phyloP scores from a whole-genome alignment of 352 stramenopile genomes.

The Peronospora farinosa region DNA sequence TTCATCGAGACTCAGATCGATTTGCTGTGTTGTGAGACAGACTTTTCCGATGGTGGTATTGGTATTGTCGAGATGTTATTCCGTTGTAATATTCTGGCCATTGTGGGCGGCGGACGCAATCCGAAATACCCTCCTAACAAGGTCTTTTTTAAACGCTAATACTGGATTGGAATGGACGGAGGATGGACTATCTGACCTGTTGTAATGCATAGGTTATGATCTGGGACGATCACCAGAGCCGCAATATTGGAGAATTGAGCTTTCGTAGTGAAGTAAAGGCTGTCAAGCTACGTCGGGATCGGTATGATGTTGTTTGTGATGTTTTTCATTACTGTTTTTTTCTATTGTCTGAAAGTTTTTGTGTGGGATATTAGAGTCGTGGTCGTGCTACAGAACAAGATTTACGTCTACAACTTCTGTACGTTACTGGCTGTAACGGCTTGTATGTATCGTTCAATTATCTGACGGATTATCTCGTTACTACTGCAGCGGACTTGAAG shows the following conservation, averaged over 20 bases:
- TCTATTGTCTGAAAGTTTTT: neutral
- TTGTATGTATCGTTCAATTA: neutral
- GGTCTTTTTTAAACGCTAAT: conserved; percentile 36
- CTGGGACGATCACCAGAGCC: conserved; percentile 98
- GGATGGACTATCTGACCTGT: neutral
- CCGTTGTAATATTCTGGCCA: conserved; percentile 96
- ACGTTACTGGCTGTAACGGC: conserved; percentile 6
- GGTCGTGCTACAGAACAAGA: conserved; percentile 94
- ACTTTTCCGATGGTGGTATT: conserved; percentile 93
- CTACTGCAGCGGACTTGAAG: conserved; percentile 86
- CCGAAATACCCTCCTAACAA: conserved; percentile 95
- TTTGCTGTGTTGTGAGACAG: conserved; percentile 37
- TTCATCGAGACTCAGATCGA: neutral
- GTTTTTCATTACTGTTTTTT: neutral
- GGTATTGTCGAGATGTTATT: conserved; percentile 99
- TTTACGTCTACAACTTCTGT: conserved; percentile 98
- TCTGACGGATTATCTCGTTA: conserved; percentile 9
- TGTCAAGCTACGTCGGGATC: conserved; percentile 93
- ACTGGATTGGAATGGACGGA: neutral
- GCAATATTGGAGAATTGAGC: conserved; percentile 95
- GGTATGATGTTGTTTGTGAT: conserved; percentile 29
- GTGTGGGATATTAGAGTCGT: conserved; percentile 79
- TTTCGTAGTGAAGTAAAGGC: conserved; percentile 96
- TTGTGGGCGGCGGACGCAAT: conserved; percentile 89
- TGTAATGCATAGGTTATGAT: conserved; percentile 90